Base-by-base conservation (phyloP, 106 monocot genomes). In the Platanthera zijinensis region DNA sequence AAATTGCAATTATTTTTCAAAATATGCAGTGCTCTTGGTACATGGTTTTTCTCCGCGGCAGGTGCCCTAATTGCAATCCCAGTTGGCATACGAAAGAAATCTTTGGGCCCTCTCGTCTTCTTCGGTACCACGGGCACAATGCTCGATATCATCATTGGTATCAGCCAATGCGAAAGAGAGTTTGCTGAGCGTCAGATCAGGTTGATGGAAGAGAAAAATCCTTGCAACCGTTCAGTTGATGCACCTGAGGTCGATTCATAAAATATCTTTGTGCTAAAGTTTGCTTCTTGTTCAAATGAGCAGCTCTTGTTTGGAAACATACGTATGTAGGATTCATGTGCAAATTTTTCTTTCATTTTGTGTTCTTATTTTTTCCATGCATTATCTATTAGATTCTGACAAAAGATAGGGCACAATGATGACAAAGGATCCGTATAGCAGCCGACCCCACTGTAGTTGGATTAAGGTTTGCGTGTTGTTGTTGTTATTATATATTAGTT, bases 81-180 rank as follows among this genome's bases (percentile, higher is more conserved):
- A 12, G 89, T 99, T 46, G 97, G 97, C 9, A 99, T 99, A 74
- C 72, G 78, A 66, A 89, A 77, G 85, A 99, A 92, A 69, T 99
- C 97, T 6, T 76, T 99, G 71, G 94, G 77, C 30, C 94, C 97
- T 10, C 78, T 99, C 5, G 97, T 99, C 69, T 97, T 94, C 81
- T 99, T 94, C 67, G 97, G 97, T 39, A 94, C 97, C 1, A 99
- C 97, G 5, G 97, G 97, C 15, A 99, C 94, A 7, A 97, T 97
- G 96, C 91, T 97, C 75, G 96, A 97, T 53, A 97, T 97, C 54
- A 93, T 97, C 39, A 80, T 89, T 82, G 96, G 96, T 8, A 85
- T 97, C 73, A 93, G 82, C 76, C 91, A 91, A 30, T 97, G 93
- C 18, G 93, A 97, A 78, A 89, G 93, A 77, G 96, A 97, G 53